These are phyloP conservation scores for Fusarium gaditjirri DNA, from an alignment of 2,329 filamentous ascomycete species.

Conservation along the genomic window DNA sequence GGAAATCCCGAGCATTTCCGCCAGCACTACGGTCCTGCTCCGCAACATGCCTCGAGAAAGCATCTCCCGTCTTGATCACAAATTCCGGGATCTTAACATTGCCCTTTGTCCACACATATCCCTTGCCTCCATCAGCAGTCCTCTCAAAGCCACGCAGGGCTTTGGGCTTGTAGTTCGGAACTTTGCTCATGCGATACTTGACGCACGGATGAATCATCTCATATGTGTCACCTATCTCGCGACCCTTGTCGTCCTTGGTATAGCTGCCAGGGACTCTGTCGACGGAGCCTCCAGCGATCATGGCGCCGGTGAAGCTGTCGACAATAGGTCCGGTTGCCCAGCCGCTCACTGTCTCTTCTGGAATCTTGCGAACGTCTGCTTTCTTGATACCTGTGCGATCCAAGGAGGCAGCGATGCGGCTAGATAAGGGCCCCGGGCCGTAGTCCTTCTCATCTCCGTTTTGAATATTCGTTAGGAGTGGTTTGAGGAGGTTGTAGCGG, in stretches of 20 bases:
- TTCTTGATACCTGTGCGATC: constrained; percentile 31
- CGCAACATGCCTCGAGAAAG: constrained; percentile 31
- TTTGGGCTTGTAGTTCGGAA: constrained; percentile 30
- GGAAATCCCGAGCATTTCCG: constrained; percentile 28
- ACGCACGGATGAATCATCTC: constrained; percentile 41
- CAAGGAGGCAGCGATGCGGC: constrained; percentile 15
- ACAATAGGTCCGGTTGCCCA: constrained; percentile 43
- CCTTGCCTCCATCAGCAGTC: constrained; percentile 4
- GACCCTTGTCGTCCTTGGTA: constrained; percentile 19
- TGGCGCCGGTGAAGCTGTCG: constrained; percentile 39
- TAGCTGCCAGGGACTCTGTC: constrained; percentile 35
- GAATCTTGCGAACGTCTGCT: constrained; percentile 23
- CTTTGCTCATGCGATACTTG: constrained; percentile 37
- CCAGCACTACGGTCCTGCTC: constrained; percentile 20
- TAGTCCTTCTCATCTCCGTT: constrained; percentile 33
- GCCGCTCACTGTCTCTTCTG: constrained; percentile 29
- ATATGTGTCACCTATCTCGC: constrained; percentile 24
- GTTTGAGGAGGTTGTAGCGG: constrained; percentile 36
- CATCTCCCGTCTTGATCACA: constrained; percentile 34
- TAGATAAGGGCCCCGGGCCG: constrained; percentile 21
- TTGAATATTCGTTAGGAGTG: constrained; percentile 27
- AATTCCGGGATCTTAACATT: constrained; percentile 33
- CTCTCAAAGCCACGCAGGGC: constrained; percentile 32
- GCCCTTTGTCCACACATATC: constrained; percentile 32
- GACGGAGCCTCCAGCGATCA: constrained; percentile 24